A percentile compares a stretch with the other conserved stretches of the same genome.
Evolutionary conservation across 768 basidiomycete species (phyloP).

Genomic region (Rhodotorula graminis): DNA sequence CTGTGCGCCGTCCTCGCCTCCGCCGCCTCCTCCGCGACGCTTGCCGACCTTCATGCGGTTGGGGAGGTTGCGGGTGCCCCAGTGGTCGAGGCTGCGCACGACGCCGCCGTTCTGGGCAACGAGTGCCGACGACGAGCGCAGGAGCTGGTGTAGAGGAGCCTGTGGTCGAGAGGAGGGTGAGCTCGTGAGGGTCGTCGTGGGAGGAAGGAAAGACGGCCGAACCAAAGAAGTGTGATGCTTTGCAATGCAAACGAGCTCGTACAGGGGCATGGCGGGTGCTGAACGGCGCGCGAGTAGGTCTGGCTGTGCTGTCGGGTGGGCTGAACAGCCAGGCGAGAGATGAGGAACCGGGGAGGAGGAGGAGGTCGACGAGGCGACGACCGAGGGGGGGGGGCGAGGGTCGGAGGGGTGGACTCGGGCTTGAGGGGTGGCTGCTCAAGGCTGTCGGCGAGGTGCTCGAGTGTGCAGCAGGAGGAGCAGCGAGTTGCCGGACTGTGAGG

Average conservation of each 20-base stretch:
- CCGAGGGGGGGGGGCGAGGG: too few relatives aligned
- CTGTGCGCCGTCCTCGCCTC: slow-evolving; percentile 4
- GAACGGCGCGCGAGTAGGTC: too few relatives aligned
- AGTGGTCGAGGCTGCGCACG: slow-evolving; percentile 70
- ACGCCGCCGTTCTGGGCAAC: slow-evolving; percentile 72
- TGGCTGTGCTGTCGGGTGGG: too few relatives aligned
- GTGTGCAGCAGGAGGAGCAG: too few relatives aligned
- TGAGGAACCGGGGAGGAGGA: too few relatives aligned
- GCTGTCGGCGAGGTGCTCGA: too few relatives aligned
- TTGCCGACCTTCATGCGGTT: slow-evolving; percentile 57
- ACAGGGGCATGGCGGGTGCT: slow-evolving; percentile 64
- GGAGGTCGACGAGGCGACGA: too few relatives aligned
- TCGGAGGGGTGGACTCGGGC: too few relatives aligned
- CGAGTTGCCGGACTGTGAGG: too few relatives aligned
- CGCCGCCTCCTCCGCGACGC: slow-evolving; percentile 21
- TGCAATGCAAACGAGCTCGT: slow-evolving; percentile 79
- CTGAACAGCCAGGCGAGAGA: too few relatives aligned
- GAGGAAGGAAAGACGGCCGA: background rate
- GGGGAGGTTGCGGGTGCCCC: slow-evolving; percentile 69
- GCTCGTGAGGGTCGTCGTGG: background rate
- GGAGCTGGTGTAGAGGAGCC: slow-evolving; percentile 70
- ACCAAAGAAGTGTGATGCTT: slow-evolving; percentile 51
- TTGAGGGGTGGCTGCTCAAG: too few relatives aligned
- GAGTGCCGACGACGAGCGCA: slow-evolving; percentile 64
- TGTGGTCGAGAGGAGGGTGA: slow-evolving; percentile 45